Percentiles rank a stretch among this genome's conserved stretches.
These are phyloP conservation scores for Tylopilus orsonianus DNA, from an alignment of 1,284 basidiomycete genomes.

Conservation along the genomic window DNA sequence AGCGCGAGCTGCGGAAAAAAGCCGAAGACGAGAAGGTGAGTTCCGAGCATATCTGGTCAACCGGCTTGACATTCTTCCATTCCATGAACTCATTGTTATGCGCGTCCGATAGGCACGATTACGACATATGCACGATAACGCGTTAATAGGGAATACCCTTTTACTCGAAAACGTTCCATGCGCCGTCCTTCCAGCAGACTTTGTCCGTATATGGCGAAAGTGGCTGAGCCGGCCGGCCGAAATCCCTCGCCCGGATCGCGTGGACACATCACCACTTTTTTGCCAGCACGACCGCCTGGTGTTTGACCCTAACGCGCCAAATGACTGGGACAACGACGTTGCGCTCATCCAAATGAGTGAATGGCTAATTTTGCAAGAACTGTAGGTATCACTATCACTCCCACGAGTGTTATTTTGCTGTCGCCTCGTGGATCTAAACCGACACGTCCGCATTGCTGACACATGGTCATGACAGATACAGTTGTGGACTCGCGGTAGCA, in stretches of 20 bases:
- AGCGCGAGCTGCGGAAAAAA: slow-evolving; percentile 53
- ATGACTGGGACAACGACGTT: slow-evolving; percentile 55
- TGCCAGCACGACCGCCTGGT: slow-evolving; percentile 67
- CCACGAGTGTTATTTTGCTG: slow-evolving; percentile 3
- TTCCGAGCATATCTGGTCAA: background rate
- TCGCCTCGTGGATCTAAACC: slow-evolving; percentile 5
- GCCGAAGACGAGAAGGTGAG: slow-evolving; percentile 75
- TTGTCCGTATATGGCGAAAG: slow-evolving; percentile 63
- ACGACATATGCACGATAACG: slow-evolving; percentile 58
- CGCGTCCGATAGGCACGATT: slow-evolving; percentile 49
- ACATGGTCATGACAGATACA: slow-evolving; percentile 47
- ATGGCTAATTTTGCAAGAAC: slow-evolving; percentile 57
- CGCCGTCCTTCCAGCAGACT: slow-evolving; percentile 59
- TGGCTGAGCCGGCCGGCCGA: slow-evolving; percentile 66
- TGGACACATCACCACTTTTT: slow-evolving; percentile 63
- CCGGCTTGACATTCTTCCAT: slow-evolving; percentile 7
- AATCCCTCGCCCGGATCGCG: slow-evolving; percentile 50
- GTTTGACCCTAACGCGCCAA: slow-evolving; percentile 61
- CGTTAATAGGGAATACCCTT: slow-evolving; percentile 44
- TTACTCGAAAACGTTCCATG: slow-evolving; percentile 49
- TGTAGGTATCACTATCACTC: slow-evolving; percentile 44
- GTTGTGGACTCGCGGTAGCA: slow-evolving; percentile 54
- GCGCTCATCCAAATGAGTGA: slow-evolving; percentile 58
- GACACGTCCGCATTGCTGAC: slow-evolving; percentile 14
- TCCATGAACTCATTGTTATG: slow-evolving; percentile 17